These are phyloP conservation scores for Fragaria ananassa DNA, from an alignment of 306 rosid species.

Conservation along the genomic window DNA sequence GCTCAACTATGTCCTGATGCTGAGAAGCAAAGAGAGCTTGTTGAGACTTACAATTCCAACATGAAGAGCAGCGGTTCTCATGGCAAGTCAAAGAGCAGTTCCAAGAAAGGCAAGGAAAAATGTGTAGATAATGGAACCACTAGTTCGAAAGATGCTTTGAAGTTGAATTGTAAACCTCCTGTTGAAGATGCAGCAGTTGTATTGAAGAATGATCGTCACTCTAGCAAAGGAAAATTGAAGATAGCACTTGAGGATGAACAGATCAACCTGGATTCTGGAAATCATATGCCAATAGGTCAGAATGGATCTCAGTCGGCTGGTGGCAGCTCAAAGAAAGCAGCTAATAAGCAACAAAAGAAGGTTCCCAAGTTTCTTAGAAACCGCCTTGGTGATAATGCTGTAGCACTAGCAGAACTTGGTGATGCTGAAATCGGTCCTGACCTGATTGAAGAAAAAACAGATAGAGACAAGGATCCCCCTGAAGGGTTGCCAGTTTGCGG, in stretches of 20 bases:
- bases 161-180: constrained; percentile 45
- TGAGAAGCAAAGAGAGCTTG: constrained; percentile 72
- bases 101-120: constrained; percentile 79
- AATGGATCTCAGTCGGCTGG: constrained; percentile 34
- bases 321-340: constrained; percentile 44
- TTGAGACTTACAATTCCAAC: constrained; percentile 54
- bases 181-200: constrained; percentile 54
- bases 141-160: constrained; percentile 46
- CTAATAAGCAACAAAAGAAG: constrained; percentile 76
- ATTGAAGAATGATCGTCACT: constrained; percentile 53
- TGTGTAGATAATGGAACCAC: constrained; percentile 33
- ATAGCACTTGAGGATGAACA: constrained; percentile 33
- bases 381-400: constrained; percentile 72
- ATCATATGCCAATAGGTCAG: constrained; percentile 36
- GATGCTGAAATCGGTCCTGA: constrained; percentile 19
- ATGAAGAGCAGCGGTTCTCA: constrained; percentile 37
- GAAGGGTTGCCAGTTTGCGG: constrained; percentile 69
- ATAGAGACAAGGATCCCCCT: constrained; percentile 31
- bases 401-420: constrained; percentile 48
- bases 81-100: constrained; percentile 31
- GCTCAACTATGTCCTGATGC: constrained; percentile 82
- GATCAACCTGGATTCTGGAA: constrained; percentile 31
- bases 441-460: constrained; percentile 32
- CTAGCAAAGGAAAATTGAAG: constrained; percentile 48
- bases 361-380: constrained; percentile 64